Evolutionary conservation across 2,329 filamentous ascomycete genomes (phyloP), one percentile per base, ranked within the genome.

Genomic region (Emergomyces orientalis): DNA sequence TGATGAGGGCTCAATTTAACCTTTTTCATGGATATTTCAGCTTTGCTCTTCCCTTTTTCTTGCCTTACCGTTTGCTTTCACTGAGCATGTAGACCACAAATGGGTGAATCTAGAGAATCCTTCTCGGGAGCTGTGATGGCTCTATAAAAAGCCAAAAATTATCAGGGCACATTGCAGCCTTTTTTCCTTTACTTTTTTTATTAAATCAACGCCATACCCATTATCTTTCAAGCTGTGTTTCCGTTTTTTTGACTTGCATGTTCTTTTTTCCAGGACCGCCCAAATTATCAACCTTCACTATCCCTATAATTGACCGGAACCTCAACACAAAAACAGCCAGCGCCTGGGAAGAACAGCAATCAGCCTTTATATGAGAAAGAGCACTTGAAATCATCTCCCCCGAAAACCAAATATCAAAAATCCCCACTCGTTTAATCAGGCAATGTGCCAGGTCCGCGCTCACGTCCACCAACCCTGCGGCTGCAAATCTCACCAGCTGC

Each of bases 361-460:
- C 17, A 49, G 13, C 27, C 47, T 14, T 49, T 25, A 27, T 27
- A 49, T 49, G 22, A 41, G 6, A 43, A 59, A 17, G 2, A 47
- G n/a, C n/a, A 25, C 17, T 25, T 17, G 7, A 41, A 61, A 34
- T 32, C n/a, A 6, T 8, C 19, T 4, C 32, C 9, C 25, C 6
- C 19, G 6, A 17, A 19, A 57, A 11, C 5, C 9, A 39, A 39
- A 25, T 27, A 27, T 49, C 22, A 14, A 22, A 49, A 22, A 49
- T 49, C 25, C 22, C 47, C 25, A 17, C 47, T 14, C 47, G 11
- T 49, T n/a, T 9, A 54, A 54, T 51, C 37, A 19, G 34, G 19
- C 27, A 27, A 68, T 68, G 65, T 68, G 67, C 57, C 51, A 62
- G 41, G 61, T 63, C 43, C 64, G 65, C 47, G 63, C 62, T 17